Percentiles rank a stretch among this genome's conserved stretches.
phyloP scores from a whole-genome alignment of 139 green algal species.

The Microglena sp. region DNA sequence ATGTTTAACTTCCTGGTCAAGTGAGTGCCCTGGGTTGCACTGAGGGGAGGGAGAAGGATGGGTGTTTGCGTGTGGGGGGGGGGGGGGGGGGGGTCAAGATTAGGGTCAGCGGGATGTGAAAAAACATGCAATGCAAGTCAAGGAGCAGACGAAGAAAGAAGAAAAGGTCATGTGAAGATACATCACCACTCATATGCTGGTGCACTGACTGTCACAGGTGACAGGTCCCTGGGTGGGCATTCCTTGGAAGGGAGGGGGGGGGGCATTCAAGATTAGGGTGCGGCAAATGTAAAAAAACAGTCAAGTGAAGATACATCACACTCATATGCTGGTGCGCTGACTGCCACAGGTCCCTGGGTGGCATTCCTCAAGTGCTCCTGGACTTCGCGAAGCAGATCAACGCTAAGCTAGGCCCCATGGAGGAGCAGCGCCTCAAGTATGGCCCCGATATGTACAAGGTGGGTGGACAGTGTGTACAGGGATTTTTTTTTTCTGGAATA shows the following conservation, averaged over 20 bases:
- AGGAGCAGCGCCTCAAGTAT: conserved; percentile 37
- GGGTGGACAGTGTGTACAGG: conserved; percentile 8
- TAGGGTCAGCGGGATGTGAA: too few relatives aligned
- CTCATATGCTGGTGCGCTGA: background rate
- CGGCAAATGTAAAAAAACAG: background rate
- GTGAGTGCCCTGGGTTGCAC: too few relatives aligned
- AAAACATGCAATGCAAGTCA: too few relatives aligned
- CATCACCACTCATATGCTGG: background rate
- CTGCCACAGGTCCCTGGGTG: conserved; percentile 23
- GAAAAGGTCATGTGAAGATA: too few relatives aligned
- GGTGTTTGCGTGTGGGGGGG: too few relatives aligned
- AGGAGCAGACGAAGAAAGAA: too few relatives aligned
- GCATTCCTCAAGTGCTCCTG: conserved; percentile 37
- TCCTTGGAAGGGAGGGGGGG: too few relatives aligned
- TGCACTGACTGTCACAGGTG: too few relatives aligned
- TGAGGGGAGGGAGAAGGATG: too few relatives aligned
- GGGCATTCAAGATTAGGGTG: too few relatives aligned
- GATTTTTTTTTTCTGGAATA: conserved; percentile 6
- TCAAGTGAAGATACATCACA: background rate
- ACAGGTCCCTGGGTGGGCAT: too few relatives aligned
- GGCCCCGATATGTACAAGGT: conserved; percentile 30
- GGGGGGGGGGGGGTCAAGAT: too few relatives aligned
- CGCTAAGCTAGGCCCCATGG: conserved; percentile 40
- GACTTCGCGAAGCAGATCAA: conserved; percentile 47
- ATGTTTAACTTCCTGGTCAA: background rate